Conservation (phyloP, 495 filamentous ascomycete genomes). For the Annulohypoxylon stygium region DNA sequence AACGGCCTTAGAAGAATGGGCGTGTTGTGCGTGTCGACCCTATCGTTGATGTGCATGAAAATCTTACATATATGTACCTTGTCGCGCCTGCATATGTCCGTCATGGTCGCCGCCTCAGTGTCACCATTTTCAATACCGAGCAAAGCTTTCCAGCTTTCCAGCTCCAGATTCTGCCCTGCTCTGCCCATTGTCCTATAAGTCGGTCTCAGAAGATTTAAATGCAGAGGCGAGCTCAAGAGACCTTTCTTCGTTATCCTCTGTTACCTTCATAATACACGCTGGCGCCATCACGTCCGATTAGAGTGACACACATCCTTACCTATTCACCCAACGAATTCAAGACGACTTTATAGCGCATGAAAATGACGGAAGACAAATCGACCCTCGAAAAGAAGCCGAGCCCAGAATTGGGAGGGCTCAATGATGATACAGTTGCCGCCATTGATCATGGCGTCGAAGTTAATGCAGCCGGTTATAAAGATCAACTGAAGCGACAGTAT, state of each 20-base stretch:
- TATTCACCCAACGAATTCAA: background rate
- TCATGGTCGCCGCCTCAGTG: conserved; percentile 14
- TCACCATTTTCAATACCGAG: conserved; percentile 20
- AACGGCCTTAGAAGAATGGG: conserved; percentile 30
- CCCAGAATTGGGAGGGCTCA: conserved; percentile 39
- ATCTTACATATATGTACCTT: conserved; percentile 26
- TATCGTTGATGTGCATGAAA: conserved; percentile 4
- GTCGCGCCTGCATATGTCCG: conserved; percentile 30
- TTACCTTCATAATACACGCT: background rate
- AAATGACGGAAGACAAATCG: conserved; percentile 45
- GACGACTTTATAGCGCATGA: background rate
- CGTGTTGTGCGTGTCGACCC: conserved; percentile 10
- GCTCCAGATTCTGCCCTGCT: background rate
- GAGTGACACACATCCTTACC: background rate
- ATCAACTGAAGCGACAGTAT: conserved; percentile 69
- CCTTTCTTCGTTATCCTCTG: background rate
- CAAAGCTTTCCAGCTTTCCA: conserved; percentile 7
- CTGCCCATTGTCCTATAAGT: conserved; percentile 5
- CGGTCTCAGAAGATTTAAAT: background rate
- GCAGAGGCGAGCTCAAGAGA: background rate
- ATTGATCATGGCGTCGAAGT: conserved; percentile 56
- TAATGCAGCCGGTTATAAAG: conserved; percentile 69
- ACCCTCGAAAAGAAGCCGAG: conserved; percentile 53
- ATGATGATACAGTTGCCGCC: conserved; percentile 53
- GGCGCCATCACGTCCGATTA: conserved; percentile 1